Percentiles rank a stretch among this genome's conserved stretches.
Evolutionary conservation across 148 eudicot species (phyloP).

Genomic region (Polygonum maritimum): DNA sequence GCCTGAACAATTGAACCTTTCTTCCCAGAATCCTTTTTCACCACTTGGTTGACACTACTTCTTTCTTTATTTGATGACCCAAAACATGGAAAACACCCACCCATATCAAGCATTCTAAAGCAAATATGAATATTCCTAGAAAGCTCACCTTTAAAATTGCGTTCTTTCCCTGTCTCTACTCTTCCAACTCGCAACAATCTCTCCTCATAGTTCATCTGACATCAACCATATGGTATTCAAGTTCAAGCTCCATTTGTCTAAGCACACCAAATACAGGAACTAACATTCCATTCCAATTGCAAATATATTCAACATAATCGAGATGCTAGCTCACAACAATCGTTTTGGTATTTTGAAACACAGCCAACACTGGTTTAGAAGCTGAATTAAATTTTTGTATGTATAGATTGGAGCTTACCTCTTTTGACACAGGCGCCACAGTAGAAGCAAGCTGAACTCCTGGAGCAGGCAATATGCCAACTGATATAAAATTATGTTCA

Average conservation of each 20-base stretch:
- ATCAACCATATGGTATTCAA: too few relatives aligned
- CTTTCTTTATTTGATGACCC: constrained; percentile 1
- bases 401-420: too few relatives aligned
- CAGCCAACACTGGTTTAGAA: too few relatives aligned
- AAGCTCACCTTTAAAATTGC: background rate
- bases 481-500: too few relatives aligned
- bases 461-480: too few relatives aligned
- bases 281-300: background rate
- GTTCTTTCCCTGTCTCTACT: background rate
- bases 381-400: too few relatives aligned
- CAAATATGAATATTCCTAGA: background rate
- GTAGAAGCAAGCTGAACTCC: too few relatives aligned
- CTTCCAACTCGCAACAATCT: too few relatives aligned
- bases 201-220: background rate
- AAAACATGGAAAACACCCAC: constrained; percentile 11
- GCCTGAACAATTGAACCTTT: background rate
- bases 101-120: constrained; percentile 3
- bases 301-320: background rate
- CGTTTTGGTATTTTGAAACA: too few relatives aligned
- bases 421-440: too few relatives aligned
- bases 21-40: constrained; percentile 4
- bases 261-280: background rate
- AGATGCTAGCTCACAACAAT: background rate
- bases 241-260: constrained; percentile 73
- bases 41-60: background rate